Evolutionary conservation across 352 stramenopile species (phyloP).

Genomic region (Phytophthora foliorum): DNA sequence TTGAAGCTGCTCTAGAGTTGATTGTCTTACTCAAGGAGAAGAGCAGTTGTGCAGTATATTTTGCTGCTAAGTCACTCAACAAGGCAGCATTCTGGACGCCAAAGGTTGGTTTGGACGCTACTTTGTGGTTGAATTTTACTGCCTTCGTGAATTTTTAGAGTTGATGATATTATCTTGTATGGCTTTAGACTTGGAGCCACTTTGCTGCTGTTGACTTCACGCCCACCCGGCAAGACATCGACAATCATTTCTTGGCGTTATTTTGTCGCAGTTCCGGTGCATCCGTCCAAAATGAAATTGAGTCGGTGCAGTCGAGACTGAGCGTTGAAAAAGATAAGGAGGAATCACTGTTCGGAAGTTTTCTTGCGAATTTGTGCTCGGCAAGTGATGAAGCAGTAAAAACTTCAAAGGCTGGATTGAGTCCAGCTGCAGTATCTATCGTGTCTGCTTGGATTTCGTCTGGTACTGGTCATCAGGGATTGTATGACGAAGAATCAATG

Average conservation of each 20-base stretch:
- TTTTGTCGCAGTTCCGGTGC: slow-evolving; percentile 30
- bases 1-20: slow-evolving; percentile 53
- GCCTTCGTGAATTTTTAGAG: not conserved
- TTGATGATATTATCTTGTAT: not conserved
- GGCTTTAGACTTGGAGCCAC: slow-evolving; percentile 59
- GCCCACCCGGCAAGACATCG: slow-evolving; percentile 44
- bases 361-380: slow-evolving; percentile 26
- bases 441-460: slow-evolving; percentile 38
- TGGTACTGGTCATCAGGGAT: slow-evolving; percentile 19
- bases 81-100: slow-evolving; percentile 51
- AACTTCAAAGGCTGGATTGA: slow-evolving; percentile 11
- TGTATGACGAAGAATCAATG: slow-evolving; percentile 42
- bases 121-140: not conserved
- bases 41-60: slow-evolving; percentile 52
- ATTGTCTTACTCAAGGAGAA: slow-evolving; percentile 51
- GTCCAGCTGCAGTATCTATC: slow-evolving; percentile 19
- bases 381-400: slow-evolving; percentile 28
- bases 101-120: slow-evolving; percentile 43
- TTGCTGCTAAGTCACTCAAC: slow-evolving; percentile 46
- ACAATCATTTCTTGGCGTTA: slow-evolving; percentile 45
- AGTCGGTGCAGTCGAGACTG: slow-evolving; percentile 24
- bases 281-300: slow-evolving; percentile 23
- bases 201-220: slow-evolving; percentile 56
- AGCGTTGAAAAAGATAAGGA: slow-evolving; percentile 28
- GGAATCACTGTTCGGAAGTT: slow-evolving; percentile 24